Base-by-base conservation (phyloP, 306 rosid species). In the Pterocarpus macrocarpus region DNA sequence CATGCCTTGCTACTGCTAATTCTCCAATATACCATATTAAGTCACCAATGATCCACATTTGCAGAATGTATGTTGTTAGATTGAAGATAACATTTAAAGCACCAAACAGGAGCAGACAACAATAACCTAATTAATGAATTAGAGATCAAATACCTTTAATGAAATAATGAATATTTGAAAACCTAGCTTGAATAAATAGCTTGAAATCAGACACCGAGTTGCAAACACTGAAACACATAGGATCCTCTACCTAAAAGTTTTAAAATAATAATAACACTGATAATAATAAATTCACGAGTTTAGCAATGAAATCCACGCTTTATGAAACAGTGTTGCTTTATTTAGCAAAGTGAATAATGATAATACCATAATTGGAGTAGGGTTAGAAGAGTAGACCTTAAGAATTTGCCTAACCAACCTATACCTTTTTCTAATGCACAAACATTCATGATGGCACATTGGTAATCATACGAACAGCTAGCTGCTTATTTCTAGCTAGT, bases 401-500 rank as follows among this genome's bases (percentile, higher is more conserved):
- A 55, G 67, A 78, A 66, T 68, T 67, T 52, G 57, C 56, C 34
- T 38, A 1, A 66, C 35, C 16, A 35, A 41, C 14, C 55, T 36
- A 49, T 43, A 9, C 47, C 35, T 2, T 71, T 56, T 35, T 12
- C 58, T 28, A 16, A 38, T 57, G 73, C 53, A 84, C 69, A 73
- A 67, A 73, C 62, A 57, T 73, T 69, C 43, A 84, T 64, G 80
- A 64, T 56, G 62, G 79, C 15, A 53, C 47, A 57, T 66, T 58
- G 64, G 71, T 63, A 81, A 81, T 73, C 75, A 56, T 65, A 66
- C 33, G 62, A 83, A 75, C 33, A 17, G 50, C 64, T 63, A 70
- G 66, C 32, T 44, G 76, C 65, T 47, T 68, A 43, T 58, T 57
- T 74, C 41, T n/a, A 34, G 64, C 56, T 53, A 52, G 76, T 69